Conservation (phyloP, 306 rosid genomes). For the Aeschynomene evenia region DNA sequence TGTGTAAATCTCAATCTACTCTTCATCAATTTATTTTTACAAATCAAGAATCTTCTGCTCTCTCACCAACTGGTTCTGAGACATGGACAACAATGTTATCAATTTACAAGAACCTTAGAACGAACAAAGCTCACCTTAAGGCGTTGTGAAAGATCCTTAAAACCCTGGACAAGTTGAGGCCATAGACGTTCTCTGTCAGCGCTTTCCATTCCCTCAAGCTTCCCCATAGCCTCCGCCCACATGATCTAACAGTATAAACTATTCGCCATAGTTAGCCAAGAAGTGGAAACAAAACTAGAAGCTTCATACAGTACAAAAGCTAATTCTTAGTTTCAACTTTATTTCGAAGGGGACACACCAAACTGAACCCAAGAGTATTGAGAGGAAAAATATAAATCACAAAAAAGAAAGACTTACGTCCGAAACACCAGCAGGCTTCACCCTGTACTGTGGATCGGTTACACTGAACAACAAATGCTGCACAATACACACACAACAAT, state of each 20-base stretch:
- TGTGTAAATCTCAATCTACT: background rate
- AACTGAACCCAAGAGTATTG: background rate
- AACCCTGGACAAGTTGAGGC: slow-evolving; percentile 93
- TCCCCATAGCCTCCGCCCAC: slow-evolving; percentile 99
- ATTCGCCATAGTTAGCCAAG: slow-evolving; percentile 49
- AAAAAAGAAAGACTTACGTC: slow-evolving; percentile 72
- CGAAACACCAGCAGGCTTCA: slow-evolving; percentile 90
- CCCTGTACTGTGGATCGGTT: slow-evolving; percentile 72
- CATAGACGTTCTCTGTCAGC: slow-evolving; percentile 87
- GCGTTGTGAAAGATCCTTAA: slow-evolving; percentile 92
- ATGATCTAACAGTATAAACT: slow-evolving; percentile 84
- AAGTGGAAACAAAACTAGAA: background rate
- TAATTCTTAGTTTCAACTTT: background rate
- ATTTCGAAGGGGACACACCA: background rate
- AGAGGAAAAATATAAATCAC: background rate
- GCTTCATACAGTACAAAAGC: background rate
- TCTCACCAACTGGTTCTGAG: background rate
- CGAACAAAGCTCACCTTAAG: slow-evolving; percentile 58
- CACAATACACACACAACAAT: slow-evolving; percentile 27
- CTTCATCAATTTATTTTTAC: background rate
- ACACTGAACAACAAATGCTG: slow-evolving; percentile 96
- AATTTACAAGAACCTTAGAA: slow-evolving; percentile 6
- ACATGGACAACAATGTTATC: background rate
- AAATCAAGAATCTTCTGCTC: background rate
- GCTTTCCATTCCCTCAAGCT: slow-evolving; percentile 95